A percentile compares a stretch with the other conserved stretches of the same genome.
These are phyloP conservation scores for Claviceps spartinae DNA, from an alignment of 2,329 filamentous ascomycete species.

Conservation along the genomic window DNA sequence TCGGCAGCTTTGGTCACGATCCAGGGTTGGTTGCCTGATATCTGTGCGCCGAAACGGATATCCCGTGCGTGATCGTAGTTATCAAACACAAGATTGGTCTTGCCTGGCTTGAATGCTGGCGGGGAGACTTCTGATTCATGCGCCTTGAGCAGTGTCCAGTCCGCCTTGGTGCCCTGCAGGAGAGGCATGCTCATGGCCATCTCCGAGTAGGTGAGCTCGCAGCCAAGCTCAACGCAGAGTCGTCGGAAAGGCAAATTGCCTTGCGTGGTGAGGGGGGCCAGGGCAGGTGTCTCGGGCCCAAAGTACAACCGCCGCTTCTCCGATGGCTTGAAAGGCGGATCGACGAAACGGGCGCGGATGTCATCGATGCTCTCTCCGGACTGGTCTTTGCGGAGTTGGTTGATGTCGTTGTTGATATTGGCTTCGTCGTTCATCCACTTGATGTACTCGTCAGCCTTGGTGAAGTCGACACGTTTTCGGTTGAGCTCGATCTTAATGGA, in stretches of 20 bases:
- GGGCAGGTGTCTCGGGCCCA: conserved; percentile 76
- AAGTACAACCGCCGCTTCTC: conserved; percentile 94
- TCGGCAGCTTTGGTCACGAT: conserved; percentile 80
- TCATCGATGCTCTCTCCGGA: conserved; percentile 43
- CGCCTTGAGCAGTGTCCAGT: conserved; percentile 91
- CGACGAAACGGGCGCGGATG: conserved; percentile 65
- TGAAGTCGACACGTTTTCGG: conserved; percentile 56
- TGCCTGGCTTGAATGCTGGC: conserved; percentile 49
- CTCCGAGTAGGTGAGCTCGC: conserved; percentile 90
- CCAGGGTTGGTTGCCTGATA: conserved; percentile 87
- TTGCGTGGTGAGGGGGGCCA: conserved; percentile 94
- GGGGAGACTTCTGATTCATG: conserved; percentile 70
- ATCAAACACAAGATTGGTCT: conserved; percentile 39
- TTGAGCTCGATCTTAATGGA: conserved; percentile 61
- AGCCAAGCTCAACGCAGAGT: conserved; percentile 77
- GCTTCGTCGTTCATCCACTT: conserved; percentile 61
- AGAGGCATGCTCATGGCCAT: conserved; percentile 92
- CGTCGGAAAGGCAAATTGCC: conserved; percentile 91
- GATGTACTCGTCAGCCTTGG: conserved; percentile 62
- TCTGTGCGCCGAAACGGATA: conserved; percentile 81
- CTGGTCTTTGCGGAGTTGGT: conserved; percentile 29
- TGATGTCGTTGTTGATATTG: conserved; percentile 23
- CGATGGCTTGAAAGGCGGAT: conserved; percentile 76
- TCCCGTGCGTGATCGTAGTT: conserved; percentile 75
- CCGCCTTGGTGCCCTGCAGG: conserved; percentile 75